Percentiles rank a stretch among this genome's conserved stretches.
Conservation (phyloP, 176 grass and related monocot species). For the Tillandsia fasciculata region DNA sequence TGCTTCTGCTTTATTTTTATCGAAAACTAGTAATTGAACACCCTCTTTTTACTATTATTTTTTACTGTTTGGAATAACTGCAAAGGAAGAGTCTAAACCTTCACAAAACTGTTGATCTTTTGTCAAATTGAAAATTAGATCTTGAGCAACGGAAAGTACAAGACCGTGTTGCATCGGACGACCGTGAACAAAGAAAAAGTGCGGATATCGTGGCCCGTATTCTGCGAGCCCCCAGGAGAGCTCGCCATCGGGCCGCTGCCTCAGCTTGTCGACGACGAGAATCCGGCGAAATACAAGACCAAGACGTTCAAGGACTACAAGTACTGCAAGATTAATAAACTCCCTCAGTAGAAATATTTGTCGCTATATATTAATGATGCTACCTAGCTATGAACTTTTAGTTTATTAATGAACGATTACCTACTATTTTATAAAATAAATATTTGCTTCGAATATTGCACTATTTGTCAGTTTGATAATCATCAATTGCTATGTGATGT, state of each 20-base stretch:
- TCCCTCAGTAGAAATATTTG: conserved; percentile 38
- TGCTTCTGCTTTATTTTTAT: not conserved
- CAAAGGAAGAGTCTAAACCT: not conserved
- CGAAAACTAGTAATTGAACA: too few relatives aligned
- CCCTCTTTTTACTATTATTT: not conserved
- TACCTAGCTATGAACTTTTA: too few relatives aligned
- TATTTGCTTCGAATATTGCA: too few relatives aligned
- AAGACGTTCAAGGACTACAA: conserved; percentile 77
- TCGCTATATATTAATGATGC: not conserved
- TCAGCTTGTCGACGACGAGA: conserved; percentile 29
- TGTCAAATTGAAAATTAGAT: conserved; percentile 24
- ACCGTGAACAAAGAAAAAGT: conserved; percentile 55
- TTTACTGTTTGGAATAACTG: not conserved
- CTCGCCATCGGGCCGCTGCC: conserved; percentile 43
- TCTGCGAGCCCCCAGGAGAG: conserved; percentile 44
- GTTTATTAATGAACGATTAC: too few relatives aligned
- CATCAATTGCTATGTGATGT: too few relatives aligned
- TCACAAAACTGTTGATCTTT: not conserved
- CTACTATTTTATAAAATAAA: too few relatives aligned
- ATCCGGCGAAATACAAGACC: conserved; percentile 53
- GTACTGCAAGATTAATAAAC: conserved; percentile 80
- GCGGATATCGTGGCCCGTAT: conserved; percentile 81
- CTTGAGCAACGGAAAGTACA: conserved; percentile 71
- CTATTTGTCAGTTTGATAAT: too few relatives aligned
- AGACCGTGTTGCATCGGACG: conserved; percentile 60